These are phyloP conservation scores for Knufia petricola DNA, from an alignment of 2,329 filamentous ascomycete genomes.

Conservation along the genomic window DNA sequence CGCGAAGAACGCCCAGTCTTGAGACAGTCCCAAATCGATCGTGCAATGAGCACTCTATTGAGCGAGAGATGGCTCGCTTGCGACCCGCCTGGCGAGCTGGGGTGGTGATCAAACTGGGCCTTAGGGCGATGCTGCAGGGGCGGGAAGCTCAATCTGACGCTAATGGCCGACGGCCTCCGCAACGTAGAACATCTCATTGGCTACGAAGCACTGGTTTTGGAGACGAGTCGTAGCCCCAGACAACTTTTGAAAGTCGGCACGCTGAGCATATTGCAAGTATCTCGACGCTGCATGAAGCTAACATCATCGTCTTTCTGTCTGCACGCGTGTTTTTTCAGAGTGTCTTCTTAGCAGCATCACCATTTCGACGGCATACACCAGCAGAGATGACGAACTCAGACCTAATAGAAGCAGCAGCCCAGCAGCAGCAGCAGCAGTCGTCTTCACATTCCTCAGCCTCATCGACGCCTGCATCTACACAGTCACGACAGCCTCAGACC, in stretches of 20 bases:
- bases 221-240: too few relatives aligned
- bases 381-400: constrained; percentile 7
- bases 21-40: too few relatives aligned
- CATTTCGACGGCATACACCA: not conserved
- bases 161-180: not conserved
- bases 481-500: not conserved
- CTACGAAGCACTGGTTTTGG: not conserved
- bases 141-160: not conserved
- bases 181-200: not conserved
- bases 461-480: not conserved
- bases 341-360: too few relatives aligned
- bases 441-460: constrained; percentile 11
- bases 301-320: not conserved
- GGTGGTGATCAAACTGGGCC: not conserved
- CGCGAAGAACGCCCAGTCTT: too few relatives aligned
- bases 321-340: too few relatives aligned
- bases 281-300: too few relatives aligned
- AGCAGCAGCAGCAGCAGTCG: constrained; percentile 6
- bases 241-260: too few relatives aligned
- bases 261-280: not conserved
- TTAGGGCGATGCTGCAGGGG: not conserved
- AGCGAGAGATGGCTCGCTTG: not conserved
- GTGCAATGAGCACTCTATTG: too few relatives aligned
- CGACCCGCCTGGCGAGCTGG: not conserved
- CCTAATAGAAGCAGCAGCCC: constrained; percentile 4